These are phyloP conservation scores for Epichloe typhina DNA, from an alignment of 2,329 filamentous ascomycete genomes.

Conservation along the genomic window DNA sequence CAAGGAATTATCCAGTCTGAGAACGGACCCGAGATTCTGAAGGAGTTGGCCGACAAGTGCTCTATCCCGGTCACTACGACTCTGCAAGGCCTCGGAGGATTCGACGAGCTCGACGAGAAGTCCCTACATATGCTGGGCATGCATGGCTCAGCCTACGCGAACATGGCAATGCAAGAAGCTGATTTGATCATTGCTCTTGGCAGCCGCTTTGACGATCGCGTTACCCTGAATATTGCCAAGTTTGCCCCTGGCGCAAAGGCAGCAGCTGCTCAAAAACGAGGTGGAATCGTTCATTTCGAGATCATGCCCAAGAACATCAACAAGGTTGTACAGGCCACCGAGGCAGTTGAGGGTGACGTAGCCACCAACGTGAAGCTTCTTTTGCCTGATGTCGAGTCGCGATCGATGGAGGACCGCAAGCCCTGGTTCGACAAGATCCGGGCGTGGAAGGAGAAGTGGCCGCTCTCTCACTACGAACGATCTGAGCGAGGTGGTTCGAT, in stretches of 20 bases:
- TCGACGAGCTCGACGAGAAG: slow-evolving; percentile 87
- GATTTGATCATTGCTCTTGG: slow-evolving; percentile 93
- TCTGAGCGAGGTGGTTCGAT: slow-evolving; percentile 65
- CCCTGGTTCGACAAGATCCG: slow-evolving; percentile 87
- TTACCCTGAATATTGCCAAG: slow-evolving; percentile 67
- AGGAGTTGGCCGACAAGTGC: slow-evolving; percentile 78
- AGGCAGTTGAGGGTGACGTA: slow-evolving; percentile 90
- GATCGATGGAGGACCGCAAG: slow-evolving; percentile 50
- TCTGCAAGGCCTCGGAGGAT: slow-evolving; percentile 82
- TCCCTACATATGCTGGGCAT: slow-evolving; percentile 97
- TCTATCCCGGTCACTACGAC: slow-evolving; percentile 93
- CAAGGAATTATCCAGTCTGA: slow-evolving; percentile 74
- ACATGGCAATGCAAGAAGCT: slow-evolving; percentile 94
- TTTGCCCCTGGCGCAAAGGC: slow-evolving; percentile 82
- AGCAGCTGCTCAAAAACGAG: slow-evolving; percentile 71
- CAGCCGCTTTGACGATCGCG: slow-evolving; percentile 90
- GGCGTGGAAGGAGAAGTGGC: slow-evolving; percentile 85
- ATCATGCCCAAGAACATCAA: slow-evolving; percentile 99
- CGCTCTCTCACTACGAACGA: slow-evolving; percentile 67
- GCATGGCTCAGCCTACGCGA: slow-evolving; percentile 94
- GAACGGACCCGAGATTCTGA: slow-evolving; percentile 66
- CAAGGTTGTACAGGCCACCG: slow-evolving; percentile 94
- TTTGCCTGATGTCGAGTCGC: slow-evolving; percentile 55
- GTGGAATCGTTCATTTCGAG: slow-evolving; percentile 94
- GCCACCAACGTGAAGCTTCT: slow-evolving; percentile 63